Conservation (phyloP, 352 stramenopile genomes). For the Globisporangium orthogonon region DNA sequence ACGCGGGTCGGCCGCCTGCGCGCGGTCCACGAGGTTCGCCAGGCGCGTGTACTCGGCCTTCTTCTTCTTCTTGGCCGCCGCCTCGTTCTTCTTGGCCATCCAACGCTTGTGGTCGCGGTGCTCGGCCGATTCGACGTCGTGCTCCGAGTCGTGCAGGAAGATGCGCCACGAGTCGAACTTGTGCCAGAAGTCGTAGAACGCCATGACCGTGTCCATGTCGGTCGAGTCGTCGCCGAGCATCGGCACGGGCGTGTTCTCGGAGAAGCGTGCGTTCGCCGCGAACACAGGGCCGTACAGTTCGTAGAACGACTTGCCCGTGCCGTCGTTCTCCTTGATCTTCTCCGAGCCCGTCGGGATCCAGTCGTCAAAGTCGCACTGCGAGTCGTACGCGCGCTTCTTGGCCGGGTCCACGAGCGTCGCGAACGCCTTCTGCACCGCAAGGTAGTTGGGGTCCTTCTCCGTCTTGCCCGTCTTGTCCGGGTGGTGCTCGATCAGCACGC, state of each 20-base stretch:
- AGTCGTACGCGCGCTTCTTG: constrained; percentile 85
- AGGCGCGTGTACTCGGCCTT: constrained; percentile 84
- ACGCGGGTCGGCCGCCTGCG: constrained; percentile 62
- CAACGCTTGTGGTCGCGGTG: constrained; percentile 84
- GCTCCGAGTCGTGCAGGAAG: constrained; percentile 79
- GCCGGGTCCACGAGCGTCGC: constrained; percentile 69
- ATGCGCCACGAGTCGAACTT: constrained; percentile 86
- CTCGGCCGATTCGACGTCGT: constrained; percentile 80
- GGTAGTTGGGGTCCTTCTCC: constrained; percentile 87
- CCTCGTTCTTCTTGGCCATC: constrained; percentile 88
- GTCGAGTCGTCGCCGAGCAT: constrained; percentile 50
- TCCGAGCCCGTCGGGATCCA: constrained; percentile 69
- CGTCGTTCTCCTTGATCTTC: constrained; percentile 74
- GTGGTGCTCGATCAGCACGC: constrained; percentile 85
- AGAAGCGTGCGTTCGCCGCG: constrained; percentile 70
- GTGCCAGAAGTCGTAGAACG: constrained; percentile 89
- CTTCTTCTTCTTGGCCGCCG: constrained; percentile 84
- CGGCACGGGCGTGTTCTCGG: constrained; percentile 73
- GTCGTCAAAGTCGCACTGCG: constrained; percentile 85
- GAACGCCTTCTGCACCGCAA: constrained; percentile 83
- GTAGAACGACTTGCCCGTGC: constrained; percentile 78
- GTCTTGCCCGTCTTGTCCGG: constrained; percentile 86
- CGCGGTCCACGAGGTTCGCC: constrained; percentile 72
- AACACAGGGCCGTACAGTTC: constrained; percentile 83
- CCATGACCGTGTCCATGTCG: constrained; percentile 62